Conservation (phyloP, 2,329 filamentous ascomycete species). For the Ophidiomyces ophidiicola region DNA sequence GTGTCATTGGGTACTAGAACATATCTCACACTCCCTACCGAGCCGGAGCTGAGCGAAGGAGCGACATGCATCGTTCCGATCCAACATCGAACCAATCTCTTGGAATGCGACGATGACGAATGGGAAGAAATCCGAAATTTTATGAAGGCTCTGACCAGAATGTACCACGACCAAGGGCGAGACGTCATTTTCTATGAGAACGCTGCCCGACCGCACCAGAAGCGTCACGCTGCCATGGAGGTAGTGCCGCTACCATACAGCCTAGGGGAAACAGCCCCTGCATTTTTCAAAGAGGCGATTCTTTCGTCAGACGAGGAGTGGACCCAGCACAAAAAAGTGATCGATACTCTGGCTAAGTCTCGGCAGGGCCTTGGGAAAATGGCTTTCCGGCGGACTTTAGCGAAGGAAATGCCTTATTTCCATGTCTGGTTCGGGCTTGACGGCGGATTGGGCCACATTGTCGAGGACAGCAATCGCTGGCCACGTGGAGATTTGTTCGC, state of each 20-base stretch:
- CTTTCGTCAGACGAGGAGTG: constrained; percentile 80
- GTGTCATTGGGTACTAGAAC: constrained; percentile 75
- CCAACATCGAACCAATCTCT: constrained; percentile 71
- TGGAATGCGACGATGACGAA: constrained; percentile 98
- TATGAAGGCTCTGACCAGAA: constrained; percentile 87
- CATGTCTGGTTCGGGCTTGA: constrained; percentile 93
- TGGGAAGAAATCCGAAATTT: constrained; percentile 99
- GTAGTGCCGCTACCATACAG: constrained; percentile 81
- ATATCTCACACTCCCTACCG: constrained; percentile 77
- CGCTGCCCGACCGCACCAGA: constrained; percentile 65
- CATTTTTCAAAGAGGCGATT: constrained; percentile 93
- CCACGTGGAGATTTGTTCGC: constrained; percentile 87
- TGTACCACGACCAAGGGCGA: constrained; percentile 87
- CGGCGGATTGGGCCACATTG: constrained; percentile 80
- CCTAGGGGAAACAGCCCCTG: constrained; percentile 80
- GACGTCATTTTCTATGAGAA: constrained; percentile 98
- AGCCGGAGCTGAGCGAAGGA: constrained; percentile 73
- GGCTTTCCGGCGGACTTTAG: constrained; percentile 70
- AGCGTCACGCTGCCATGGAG: constrained; percentile 72
- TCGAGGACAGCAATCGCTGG: constrained; percentile 78
- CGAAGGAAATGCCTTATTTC: constrained; percentile 97
- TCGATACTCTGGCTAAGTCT: constrained; percentile 59
- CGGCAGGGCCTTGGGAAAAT: constrained; percentile 57
- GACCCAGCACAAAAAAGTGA: constrained; percentile 88
- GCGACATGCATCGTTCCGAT: constrained; percentile 82